Evolutionary conservation across 768 basidiomycete genomes (phyloP).

Genomic region (Collybiopsis confluens): DNA sequence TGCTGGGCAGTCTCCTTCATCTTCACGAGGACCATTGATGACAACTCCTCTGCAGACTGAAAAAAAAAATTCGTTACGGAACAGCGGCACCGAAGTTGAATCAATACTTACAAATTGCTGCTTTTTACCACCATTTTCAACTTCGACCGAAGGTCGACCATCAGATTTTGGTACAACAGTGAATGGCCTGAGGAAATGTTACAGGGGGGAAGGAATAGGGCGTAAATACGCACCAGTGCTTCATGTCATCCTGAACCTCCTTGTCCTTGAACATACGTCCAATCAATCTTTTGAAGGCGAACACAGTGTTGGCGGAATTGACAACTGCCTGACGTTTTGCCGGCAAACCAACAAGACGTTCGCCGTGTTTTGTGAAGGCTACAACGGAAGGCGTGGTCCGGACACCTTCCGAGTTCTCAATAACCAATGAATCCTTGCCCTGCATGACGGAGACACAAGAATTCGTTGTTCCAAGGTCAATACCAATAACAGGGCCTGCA

Average conservation of each 20-base stretch:
- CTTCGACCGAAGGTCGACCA: conserved; percentile 75
- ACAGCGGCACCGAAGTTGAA: background rate
- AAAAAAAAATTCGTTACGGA: conserved; percentile 10
- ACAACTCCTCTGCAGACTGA: conserved; percentile 81
- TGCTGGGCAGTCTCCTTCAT: conserved; percentile 98
- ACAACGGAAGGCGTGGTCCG: conserved; percentile 98
- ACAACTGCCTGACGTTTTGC: conserved; percentile 97
- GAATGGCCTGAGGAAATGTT: conserved; percentile 59
- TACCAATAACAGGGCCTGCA: conserved; percentile 86
- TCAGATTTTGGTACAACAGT: conserved; percentile 68
- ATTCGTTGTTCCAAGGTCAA: conserved; percentile 93
- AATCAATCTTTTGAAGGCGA: conserved; percentile 91
- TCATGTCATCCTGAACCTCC: conserved; percentile 89
- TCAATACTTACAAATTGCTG: conserved; percentile 64
- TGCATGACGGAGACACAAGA: conserved; percentile 95
- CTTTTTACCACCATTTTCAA: conserved; percentile 81
- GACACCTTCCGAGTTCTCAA: conserved; percentile 97
- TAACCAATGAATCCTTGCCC: conserved; percentile 88
- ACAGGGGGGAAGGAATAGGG: background rate
- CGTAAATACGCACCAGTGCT: conserved; percentile 62
- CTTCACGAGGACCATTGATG: conserved; percentile 84
- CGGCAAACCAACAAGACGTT: conserved; percentile 92
- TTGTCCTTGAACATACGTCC: conserved; percentile 90
- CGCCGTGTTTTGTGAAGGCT: conserved; percentile 97
- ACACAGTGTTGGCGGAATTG: conserved; percentile 91